A percentile compares a stretch with the other conserved stretches of the same genome.
phyloP scores from a whole-genome alignment of 306 rosid genomes.

The Aeschynomene evenia region DNA sequence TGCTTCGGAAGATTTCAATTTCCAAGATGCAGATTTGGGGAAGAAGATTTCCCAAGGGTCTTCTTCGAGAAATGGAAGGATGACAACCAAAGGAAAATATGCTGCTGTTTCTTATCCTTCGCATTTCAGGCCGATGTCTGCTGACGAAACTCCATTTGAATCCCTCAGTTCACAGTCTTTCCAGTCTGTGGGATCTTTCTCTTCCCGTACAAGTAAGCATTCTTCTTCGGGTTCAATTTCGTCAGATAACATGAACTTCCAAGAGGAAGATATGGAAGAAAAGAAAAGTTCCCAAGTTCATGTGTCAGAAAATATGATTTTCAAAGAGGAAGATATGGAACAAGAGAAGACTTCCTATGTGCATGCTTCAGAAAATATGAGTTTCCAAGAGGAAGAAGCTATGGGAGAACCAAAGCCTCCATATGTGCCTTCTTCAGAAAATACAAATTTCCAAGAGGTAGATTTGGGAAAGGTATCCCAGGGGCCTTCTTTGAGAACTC shows the following conservation, averaged over 20 bases:
- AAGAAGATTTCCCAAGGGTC: constrained; percentile 27
- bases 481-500: constrained; percentile 31
- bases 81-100: constrained; percentile 38
- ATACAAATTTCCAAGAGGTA: constrained; percentile 31
- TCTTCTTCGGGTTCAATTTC: constrained; percentile 43
- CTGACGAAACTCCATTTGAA: constrained; percentile 69
- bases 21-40: constrained; percentile 25
- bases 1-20: constrained; percentile 28
- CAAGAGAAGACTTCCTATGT: constrained; percentile 19
- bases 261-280: constrained; percentile 29
- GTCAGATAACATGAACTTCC: constrained; percentile 29
- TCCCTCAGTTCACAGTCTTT: constrained; percentile 41
- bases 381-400: constrained; percentile 39
- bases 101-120: constrained; percentile 40
- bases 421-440: constrained; percentile 32
- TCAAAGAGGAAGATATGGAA: constrained; percentile 33
- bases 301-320: constrained; percentile 12
- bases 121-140: constrained; percentile 64
- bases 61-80: constrained; percentile 44
- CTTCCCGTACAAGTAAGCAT: constrained; percentile 53
- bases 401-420: constrained; percentile 31
- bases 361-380: constrained; percentile 29
- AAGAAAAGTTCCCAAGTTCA: constrained; percentile 21
- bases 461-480: constrained; percentile 28
- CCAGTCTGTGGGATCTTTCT: constrained; percentile 39